Base-by-base conservation (phyloP, 345 rosid species). In the Abelmoschus esculentus region DNA sequence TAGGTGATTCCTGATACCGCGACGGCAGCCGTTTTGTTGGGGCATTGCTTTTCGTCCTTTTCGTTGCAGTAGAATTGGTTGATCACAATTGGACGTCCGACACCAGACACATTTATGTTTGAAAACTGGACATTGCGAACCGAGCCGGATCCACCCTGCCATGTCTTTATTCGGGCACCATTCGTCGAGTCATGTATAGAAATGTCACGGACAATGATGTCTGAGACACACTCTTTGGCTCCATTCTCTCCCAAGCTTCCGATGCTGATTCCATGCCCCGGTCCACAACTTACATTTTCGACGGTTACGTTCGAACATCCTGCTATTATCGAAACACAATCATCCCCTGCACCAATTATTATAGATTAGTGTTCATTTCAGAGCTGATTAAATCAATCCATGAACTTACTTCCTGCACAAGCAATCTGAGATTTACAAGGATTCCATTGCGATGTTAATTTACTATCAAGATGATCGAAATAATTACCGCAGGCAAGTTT, bases 61-160 rank as follows among this genome's bases (percentile, higher is more conserved):
- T 84, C 84, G 80, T 91, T 97, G 31, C 99, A 95, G 64, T 95
- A 95, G 81, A 80, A 95, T 73, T 91, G 96, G 70, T 95, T 97
- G 2, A 95, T 95, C 42, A 91, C 86, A 9, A 91, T 90, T 0
- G 99, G 99, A 66, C 90, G 86, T 76, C 88, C 91, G 55, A 95
- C 99, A 71, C 91, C 96, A 0, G 93, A 80, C 53, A 95, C 89
- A 78, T 88, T 97, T 61, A 95, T 83, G 83, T 95, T 91, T 62
- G 99, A 95, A 86, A 95, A 95, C 64, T 90, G 71, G 34, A 95
- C 82, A 67, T 91, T 96, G 61, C 86, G 90, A 15, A 95, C 97
- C 31, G 93, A 95, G 67, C 99, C 96, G 46, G 85, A 77, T 58
- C 97, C 97, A 70, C 99, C 99, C 96, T 95, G 97, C 99, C 99